A percentile compares a stretch with the other conserved stretches of the same genome.
Evolutionary conservation across 805 yeast species (phyloP).

Genomic region (Candida tammaniensis): DNA sequence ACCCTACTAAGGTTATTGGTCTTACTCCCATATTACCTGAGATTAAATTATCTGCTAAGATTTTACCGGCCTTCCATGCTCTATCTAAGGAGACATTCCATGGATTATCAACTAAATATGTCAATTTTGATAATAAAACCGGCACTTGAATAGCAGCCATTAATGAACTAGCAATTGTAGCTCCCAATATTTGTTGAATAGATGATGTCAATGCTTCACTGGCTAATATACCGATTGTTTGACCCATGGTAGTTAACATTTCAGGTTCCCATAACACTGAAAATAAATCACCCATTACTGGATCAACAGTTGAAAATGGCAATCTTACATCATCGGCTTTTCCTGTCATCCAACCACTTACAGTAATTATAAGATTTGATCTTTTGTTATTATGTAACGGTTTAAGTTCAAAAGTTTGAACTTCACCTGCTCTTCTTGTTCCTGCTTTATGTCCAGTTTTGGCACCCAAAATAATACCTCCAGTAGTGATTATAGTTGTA

Average conservation of each 20-base stretch:
- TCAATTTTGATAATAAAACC: constrained; percentile 82
- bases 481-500: constrained; percentile 86
- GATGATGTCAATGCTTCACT: constrained; percentile 91
- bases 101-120: constrained; percentile 90
- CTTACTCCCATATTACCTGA: constrained; percentile 87
- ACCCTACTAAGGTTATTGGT: constrained; percentile 90
- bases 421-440: constrained; percentile 83
- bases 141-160: constrained; percentile 94
- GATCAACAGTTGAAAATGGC: constrained; percentile 95
- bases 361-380: constrained; percentile 81
- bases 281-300: constrained; percentile 94
- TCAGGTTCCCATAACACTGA: constrained; percentile 98
- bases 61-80: constrained; percentile 94
- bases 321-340: constrained; percentile 91
- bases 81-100: constrained; percentile 97
- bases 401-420: constrained; percentile 87
- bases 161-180: constrained; percentile 81
- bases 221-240: constrained; percentile 89
- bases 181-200: constrained; percentile 92
- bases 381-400: constrained; percentile 91
- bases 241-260: constrained; percentile 93
- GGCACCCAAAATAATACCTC: constrained; percentile 91
- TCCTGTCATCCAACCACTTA: constrained; percentile 98
- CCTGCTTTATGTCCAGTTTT: constrained; percentile 84
- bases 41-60: constrained; percentile 86